Evolutionary conservation across 129 eudicot species (phyloP).

Genomic region (Flaveria brownii): DNA sequence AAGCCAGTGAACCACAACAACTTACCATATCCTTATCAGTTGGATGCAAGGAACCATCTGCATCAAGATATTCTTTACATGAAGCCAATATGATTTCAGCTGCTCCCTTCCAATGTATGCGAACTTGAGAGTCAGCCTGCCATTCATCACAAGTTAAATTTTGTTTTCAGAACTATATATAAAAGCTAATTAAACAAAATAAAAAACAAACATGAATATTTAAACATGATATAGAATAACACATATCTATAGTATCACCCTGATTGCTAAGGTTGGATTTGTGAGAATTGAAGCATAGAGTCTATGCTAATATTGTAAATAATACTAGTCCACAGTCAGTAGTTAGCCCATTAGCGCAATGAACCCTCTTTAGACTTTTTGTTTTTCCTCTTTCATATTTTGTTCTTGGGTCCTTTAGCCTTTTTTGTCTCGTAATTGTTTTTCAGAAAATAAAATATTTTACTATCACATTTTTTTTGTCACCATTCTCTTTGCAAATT

Average conservation of each 20-base stretch:
- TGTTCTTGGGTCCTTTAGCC: not conserved
- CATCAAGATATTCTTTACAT: slow-evolving; percentile 62
- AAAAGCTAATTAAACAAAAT: not conserved
- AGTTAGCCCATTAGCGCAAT: not conserved
- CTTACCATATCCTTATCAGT: slow-evolving; percentile 67
- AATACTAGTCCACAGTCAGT: not conserved
- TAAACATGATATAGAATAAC: not conserved
- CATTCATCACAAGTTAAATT: slow-evolving; percentile 12
- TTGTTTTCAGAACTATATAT: slow-evolving; percentile 1
- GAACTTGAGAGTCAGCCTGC: slow-evolving; percentile 68
- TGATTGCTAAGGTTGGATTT: not conserved
- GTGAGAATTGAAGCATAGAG: not conserved
- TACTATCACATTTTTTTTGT: too few species aligned
- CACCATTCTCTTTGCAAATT: too few species aligned
- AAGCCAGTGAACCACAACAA: not conserved
- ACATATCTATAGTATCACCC: not conserved
- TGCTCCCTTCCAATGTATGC: slow-evolving; percentile 93
- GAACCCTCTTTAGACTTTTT: too few species aligned
- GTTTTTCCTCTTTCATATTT: too few species aligned
- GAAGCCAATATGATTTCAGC: slow-evolving; percentile 80
- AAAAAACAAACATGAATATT: not conserved
- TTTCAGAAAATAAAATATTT: too few species aligned
- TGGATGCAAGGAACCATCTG: slow-evolving; percentile 61
- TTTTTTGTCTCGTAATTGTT: not conserved
- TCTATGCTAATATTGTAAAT: not conserved